Base-by-base conservation (phyloP, 2,329 filamentous ascomycete genomes). In the Ophiocordyceps camponoti-floridani region DNA sequence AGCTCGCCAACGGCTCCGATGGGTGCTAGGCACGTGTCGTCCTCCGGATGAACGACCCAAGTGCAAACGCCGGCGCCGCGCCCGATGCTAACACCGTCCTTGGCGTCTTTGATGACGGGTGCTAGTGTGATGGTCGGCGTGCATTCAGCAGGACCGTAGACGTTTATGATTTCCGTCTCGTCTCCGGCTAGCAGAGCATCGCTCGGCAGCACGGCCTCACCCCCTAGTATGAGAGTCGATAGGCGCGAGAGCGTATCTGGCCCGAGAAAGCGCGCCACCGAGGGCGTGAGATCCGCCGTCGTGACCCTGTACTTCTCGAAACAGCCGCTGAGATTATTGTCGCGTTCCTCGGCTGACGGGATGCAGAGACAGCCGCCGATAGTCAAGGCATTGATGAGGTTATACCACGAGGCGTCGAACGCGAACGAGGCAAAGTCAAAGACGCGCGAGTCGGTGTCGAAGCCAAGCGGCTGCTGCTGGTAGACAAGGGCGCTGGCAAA, bases 401-500 rank as follows among this genome's bases (percentile, higher is more conserved):
- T 53, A 18, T 45, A 45, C 47, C 48, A 50, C 5, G 48, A 44
- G 0, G 48, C 49, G 35, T 54, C 52, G 33, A 50, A 56, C 14
- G 46, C 47, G 43, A 49, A 55, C 23, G 52, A 50, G 14, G 52
- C 50, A 44, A 51, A 56, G 44, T 54, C 52, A 13, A 51, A 51
- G 2, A 53, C 49, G 7, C 54, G 44, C 4, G 51, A 45, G 12
- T 45, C 37, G 9, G 28, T 26, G 8, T 19, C 47, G 42, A 53
- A 51, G 6, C 51, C 48, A 12, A 52, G 42, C 2, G 45, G 40
- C 14, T 50, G 46, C 4, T 49, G 41, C 35, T 47, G 55, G 27
- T 45, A 51, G 14, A 30, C 40, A 44, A 49, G 46, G 16, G 51
- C 46, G 35, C 42, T 50, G 37, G 45, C 45, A 16, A 50, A 49